phyloP scores from a whole-genome alignment of 176 grass and related monocot species.

The Olyra latifolia region DNA sequence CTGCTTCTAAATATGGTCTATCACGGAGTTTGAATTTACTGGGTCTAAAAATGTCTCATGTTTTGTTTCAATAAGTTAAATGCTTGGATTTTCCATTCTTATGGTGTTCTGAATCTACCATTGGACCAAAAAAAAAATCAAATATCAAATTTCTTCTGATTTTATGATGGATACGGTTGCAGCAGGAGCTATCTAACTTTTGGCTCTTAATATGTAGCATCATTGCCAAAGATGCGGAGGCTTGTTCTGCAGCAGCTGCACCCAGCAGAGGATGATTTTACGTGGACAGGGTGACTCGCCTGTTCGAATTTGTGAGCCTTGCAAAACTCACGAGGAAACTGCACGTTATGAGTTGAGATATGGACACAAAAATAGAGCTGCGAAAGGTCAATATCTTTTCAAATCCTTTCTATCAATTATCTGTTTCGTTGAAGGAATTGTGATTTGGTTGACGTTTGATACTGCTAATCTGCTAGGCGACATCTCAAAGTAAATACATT shows the following conservation, averaged over 20 bases:
- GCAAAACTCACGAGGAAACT: slow-evolving; percentile 87
- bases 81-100: neutral
- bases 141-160: neutral
- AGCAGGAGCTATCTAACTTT: slow-evolving; percentile 6
- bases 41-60: neutral
- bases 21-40: neutral
- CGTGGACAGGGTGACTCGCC: slow-evolving; percentile 86
- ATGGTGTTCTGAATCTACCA: neutral
- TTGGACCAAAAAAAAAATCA: neutral
- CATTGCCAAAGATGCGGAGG: slow-evolving; percentile 94
- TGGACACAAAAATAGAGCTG: slow-evolving; percentile 58
- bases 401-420: neutral
- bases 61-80: slow-evolving; percentile 21
- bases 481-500: neutral
- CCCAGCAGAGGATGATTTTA: slow-evolving; percentile 85
- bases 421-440: slow-evolving; percentile 7
- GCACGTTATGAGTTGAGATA: slow-evolving; percentile 82
- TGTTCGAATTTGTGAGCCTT: slow-evolving; percentile 90
- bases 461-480: neutral
- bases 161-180: neutral
- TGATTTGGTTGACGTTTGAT: slow-evolving; percentile 16
- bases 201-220: slow-evolving; percentile 55
- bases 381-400: slow-evolving; percentile 53
- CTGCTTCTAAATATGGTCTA: neutral
- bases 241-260: slow-evolving; percentile 86